Conservation (phyloP, 2,329 filamentous ascomycete species). For the Tothia fuscella region DNA sequence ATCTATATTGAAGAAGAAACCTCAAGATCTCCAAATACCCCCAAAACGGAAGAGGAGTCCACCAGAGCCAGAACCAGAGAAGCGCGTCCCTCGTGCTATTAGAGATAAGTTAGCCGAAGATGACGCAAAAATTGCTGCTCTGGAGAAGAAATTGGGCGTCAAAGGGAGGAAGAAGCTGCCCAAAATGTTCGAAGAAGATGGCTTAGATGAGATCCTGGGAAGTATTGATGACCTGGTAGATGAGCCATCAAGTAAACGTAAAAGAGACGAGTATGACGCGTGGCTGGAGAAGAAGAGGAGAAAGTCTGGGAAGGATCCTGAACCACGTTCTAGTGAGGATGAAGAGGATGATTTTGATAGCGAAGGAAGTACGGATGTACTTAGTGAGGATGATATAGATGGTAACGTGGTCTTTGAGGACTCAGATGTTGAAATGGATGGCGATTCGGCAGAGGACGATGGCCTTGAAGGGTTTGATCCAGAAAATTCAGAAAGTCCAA, state of each 20-base stretch:
- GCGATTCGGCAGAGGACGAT: too few relatives aligned
- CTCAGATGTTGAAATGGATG: constrained; percentile 26
- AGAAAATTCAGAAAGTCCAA: constrained; percentile 22
- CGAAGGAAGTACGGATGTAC: constrained; percentile 18
- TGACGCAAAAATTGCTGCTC: constrained; percentile 73
- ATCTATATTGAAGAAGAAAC: constrained; percentile 24
- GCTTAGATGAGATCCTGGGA: constrained; percentile 65
- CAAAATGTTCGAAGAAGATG: constrained; percentile 68
- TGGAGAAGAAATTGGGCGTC: constrained; percentile 81
- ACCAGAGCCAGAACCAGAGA: background rate
- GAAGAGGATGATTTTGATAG: constrained; percentile 16
- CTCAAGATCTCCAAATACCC: constrained; percentile 8
- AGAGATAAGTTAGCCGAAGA: constrained; percentile 62
- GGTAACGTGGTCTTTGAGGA: constrained; percentile 17
- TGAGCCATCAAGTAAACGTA: constrained; percentile 40
- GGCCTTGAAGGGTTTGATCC: constrained; percentile 15
- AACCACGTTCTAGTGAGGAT: constrained; percentile 18
- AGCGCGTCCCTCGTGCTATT: constrained; percentile 19
- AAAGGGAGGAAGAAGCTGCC: constrained; percentile 63
- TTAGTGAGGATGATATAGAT: constrained; percentile 18
- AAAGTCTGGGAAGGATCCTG: constrained; percentile 14
- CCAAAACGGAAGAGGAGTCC: background rate
- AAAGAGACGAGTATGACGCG: constrained; percentile 45
- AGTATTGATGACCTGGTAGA: constrained; percentile 44
- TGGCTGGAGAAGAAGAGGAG: constrained; percentile 46